Evolutionary conservation across 208 protist genomes (phyloP).

Genomic region (Leishmania amazonensis): DNA sequence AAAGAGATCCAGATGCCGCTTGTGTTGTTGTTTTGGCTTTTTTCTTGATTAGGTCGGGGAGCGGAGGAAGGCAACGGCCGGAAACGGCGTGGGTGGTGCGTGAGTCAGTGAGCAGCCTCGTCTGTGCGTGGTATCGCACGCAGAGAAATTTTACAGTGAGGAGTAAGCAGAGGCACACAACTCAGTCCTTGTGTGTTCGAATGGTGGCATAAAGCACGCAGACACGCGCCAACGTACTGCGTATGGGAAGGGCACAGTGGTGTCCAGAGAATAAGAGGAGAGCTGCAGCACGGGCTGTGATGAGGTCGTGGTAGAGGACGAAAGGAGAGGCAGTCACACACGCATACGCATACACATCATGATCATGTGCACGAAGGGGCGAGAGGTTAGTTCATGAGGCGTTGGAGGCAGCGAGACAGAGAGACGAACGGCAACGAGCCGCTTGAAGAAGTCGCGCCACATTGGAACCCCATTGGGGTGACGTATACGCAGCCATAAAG

Average conservation of each 20-base stretch:
- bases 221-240: background rate
- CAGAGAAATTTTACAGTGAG: background rate
- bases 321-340: background rate
- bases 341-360: background rate
- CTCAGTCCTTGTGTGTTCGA: background rate
- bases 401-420: constrained; percentile 8
- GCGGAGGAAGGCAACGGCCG: background rate
- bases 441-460: background rate
- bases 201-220: background rate
- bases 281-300: background rate
- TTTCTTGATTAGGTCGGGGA: background rate
- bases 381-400: background rate
- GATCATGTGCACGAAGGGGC: background rate
- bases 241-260: background rate
- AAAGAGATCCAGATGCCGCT: background rate
- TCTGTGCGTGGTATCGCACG: background rate
- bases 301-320: background rate
- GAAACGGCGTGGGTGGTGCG: background rate
- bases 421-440: background rate
- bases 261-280: background rate
- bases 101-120: background rate
- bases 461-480: background rate
- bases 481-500: background rate
- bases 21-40: background rate
- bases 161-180: background rate